phyloP scores from a whole-genome alignment of 208 protist genomes.

The Crithidia fasciculata region DNA sequence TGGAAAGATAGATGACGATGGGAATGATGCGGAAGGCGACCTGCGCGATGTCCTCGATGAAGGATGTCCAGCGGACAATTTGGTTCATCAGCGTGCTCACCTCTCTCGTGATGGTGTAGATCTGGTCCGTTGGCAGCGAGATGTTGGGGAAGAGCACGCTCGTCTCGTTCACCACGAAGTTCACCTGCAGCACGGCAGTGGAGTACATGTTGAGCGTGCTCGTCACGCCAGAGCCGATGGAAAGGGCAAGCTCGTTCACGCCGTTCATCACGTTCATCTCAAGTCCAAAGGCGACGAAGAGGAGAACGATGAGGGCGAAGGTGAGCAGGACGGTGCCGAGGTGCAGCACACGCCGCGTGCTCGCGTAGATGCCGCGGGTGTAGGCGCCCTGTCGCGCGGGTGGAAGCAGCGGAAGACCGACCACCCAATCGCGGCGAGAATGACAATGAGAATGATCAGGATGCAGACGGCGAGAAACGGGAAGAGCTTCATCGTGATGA shows the following conservation, averaged over 20 bases:
- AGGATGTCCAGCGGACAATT: conserved; percentile 24
- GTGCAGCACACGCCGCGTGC: conserved; percentile 2
- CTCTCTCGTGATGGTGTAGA: conserved; percentile 5
- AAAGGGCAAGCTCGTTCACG: conserved; percentile 29
- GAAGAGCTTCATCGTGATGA: conserved; percentile 39
- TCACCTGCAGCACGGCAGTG: conserved; percentile 18
- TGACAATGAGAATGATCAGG: conserved; percentile 32
- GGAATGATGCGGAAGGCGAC: conserved; percentile 40
- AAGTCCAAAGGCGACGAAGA: conserved; percentile 38
- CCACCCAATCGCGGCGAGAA: conserved; percentile 18
- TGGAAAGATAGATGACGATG: conserved; percentile 36
- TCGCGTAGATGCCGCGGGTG: conserved; percentile 18
- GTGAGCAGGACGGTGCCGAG: conserved; percentile 13
- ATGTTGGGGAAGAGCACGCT: conserved; percentile 28
- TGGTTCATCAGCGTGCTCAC: conserved; percentile 26
- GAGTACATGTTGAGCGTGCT: conserved; percentile 28
- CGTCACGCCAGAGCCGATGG: conserved; percentile 18
- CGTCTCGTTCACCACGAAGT: conserved; percentile 32
- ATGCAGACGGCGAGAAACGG: conserved; percentile 33
- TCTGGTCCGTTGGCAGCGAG: conserved; percentile 16
- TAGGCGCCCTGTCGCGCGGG: conserved; percentile 14
- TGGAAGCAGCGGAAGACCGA: conserved; percentile 24
- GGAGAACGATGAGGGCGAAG: conserved; percentile 24
- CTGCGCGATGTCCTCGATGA: conserved; percentile 39
- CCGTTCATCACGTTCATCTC: conserved; percentile 39